These are phyloP conservation scores for Thalassiosira livingstoniorum DNA, from an alignment of 352 stramenopile genomes.

Conservation along the genomic window DNA sequence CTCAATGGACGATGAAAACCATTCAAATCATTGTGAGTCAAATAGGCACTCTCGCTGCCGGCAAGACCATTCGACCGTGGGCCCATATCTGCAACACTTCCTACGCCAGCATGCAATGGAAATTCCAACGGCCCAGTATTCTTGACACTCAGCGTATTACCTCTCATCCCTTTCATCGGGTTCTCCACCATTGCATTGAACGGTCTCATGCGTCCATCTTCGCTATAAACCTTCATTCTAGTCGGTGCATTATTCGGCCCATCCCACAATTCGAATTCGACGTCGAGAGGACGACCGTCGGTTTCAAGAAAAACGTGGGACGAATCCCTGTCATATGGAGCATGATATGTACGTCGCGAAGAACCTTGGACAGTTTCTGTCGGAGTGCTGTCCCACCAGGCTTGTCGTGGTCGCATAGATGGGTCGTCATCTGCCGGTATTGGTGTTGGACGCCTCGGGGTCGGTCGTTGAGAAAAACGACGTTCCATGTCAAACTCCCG, in stretches of 20 bases:
- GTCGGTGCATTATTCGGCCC: conserved; percentile 62
- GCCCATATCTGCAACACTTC: conserved; percentile 11
- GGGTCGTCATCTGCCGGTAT: neutral
- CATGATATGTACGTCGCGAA: conserved; percentile 33
- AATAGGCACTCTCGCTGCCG: conserved; percentile 33
- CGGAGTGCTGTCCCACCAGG: conserved; percentile 46
- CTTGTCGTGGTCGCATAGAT: conserved; percentile 12
- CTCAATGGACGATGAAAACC: conserved; percentile 24
- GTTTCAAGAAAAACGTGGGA: conserved; percentile 60
- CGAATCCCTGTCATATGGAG: conserved; percentile 25
- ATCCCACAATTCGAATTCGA: conserved; percentile 61
- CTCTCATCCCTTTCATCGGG: conserved; percentile 24
- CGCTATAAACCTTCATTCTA: conserved; percentile 54
- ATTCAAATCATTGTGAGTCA: conserved; percentile 29
- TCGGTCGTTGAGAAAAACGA: conserved; percentile 23
- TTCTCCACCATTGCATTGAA: conserved; percentile 57
- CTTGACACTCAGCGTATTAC: conserved; percentile 50
- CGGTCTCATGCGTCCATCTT: conserved; percentile 54
- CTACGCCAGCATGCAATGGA: conserved; percentile 46
- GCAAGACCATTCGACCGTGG: conserved; percentile 1
- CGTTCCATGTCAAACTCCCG: conserved; percentile 28
- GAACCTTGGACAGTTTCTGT: conserved; percentile 42
- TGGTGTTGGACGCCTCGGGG: conserved; percentile 23
- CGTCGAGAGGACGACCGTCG: conserved; percentile 51
- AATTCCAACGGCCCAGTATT: conserved; percentile 62